A percentile compares a stretch with the other conserved stretches of the same genome.
phyloP scores from a whole-genome alignment of 306 rosid species.

The Ormosia semicastrata region DNA sequence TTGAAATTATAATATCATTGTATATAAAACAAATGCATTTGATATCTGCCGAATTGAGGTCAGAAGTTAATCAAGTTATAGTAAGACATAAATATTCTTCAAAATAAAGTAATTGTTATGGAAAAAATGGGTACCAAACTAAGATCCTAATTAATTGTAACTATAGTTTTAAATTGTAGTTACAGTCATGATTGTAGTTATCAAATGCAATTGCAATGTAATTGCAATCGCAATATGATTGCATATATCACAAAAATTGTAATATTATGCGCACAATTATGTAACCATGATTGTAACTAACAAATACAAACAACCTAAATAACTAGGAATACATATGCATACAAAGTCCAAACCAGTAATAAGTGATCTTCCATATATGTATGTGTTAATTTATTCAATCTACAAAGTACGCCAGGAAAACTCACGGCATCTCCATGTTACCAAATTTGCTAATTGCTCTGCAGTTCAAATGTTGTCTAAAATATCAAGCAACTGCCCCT shows the following conservation, averaged over 20 bases:
- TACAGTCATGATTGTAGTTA: no score
- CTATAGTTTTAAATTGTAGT: no score
- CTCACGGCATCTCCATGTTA: conserved; percentile 11
- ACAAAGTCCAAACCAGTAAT: conserved; percentile 4
- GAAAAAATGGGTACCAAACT: conserved; percentile 1
- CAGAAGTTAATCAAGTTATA: neutral
- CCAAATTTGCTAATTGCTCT: neutral
- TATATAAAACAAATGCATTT: neutral
- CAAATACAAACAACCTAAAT: conserved; percentile 3
- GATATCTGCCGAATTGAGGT: neutral
- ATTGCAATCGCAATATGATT: no score
- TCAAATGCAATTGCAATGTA: no score
- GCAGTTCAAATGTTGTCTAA: neutral
- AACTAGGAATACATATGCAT: conserved; percentile 12
- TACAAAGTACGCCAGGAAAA: conserved; percentile 25
- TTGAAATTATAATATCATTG: no score
- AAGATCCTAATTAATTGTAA: neutral
- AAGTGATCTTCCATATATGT: conserved; percentile 7
- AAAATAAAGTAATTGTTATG: neutral
- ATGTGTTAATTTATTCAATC: conserved; percentile 32
- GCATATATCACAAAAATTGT: no score
- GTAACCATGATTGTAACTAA: no score
- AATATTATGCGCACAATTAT: no score
- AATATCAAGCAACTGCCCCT: neutral
- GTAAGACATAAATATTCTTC: neutral